phyloP scores from a whole-genome alignment of 306 rosid species.

The Gleditsia sinensis region DNA sequence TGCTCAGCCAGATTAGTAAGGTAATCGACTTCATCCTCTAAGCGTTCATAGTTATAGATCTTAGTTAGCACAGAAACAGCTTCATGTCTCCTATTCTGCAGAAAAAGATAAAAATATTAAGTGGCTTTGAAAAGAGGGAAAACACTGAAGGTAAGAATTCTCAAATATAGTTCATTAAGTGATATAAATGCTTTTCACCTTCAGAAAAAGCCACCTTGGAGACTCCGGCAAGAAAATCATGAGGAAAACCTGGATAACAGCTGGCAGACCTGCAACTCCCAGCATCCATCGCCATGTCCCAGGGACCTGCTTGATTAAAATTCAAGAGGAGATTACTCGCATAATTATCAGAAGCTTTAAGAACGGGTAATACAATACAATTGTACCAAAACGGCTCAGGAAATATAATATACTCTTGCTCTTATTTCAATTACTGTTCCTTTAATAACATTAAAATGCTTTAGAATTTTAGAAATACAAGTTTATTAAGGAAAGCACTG shows the following conservation, averaged over 20 bases:
- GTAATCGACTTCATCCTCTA: slow-evolving; percentile 18
- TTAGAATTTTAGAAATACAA: not conserved
- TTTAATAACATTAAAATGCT: not conserved
- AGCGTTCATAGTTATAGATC: slow-evolving; percentile 13
- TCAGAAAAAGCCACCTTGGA: slow-evolving; percentile 10
- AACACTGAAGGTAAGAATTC: not conserved
- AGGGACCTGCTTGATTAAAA: slow-evolving; percentile 9
- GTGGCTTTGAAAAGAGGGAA: not conserved
- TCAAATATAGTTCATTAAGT: not conserved
- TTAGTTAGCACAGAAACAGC: slow-evolving; percentile 1
- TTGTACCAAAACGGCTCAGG: slow-evolving; percentile 11
- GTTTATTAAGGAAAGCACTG: not conserved
- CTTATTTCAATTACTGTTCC: not conserved
- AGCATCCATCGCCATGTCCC: slow-evolving; percentile 29
- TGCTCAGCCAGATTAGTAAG: slow-evolving; percentile 26
- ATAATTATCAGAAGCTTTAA: not conserved
- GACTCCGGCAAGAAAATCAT: not conserved
- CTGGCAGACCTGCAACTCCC: slow-evolving; percentile 21
- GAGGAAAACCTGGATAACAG: not conserved
- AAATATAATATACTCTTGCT: not conserved
- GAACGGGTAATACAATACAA: not conserved
- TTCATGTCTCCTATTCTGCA: slow-evolving; percentile 9
- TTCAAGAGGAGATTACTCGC: slow-evolving; percentile 7
- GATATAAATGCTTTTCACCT: slow-evolving; percentile 16
- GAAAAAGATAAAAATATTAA: not conserved